Percentiles rank a stretch among this genome's conserved stretches.
phyloP scores from a whole-genome alignment of 345 rosid species.

The Erysimum cheiranthoides region DNA sequence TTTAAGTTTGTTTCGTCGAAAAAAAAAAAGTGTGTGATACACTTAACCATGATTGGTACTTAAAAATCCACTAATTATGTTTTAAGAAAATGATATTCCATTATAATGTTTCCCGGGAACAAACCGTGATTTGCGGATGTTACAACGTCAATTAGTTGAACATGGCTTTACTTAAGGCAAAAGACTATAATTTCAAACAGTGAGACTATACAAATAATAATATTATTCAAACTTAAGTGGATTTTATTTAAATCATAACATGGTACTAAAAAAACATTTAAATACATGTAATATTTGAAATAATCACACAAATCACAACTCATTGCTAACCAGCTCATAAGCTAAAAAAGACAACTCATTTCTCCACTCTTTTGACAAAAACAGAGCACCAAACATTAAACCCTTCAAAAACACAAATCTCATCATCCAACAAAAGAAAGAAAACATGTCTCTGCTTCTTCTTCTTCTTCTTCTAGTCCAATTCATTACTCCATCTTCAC shows the following conservation, averaged over 20 bases:
- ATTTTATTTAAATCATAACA: constrained; percentile 17
- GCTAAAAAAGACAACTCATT: constrained; percentile 42
- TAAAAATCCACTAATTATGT: constrained; percentile 26
- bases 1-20: too few species aligned
- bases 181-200: constrained; percentile 36
- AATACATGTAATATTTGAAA: constrained; percentile 3
- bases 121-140: constrained; percentile 50
- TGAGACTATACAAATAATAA: constrained; percentile 21
- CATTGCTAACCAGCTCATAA: constrained; percentile 48
- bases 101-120: constrained; percentile 40
- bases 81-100: constrained; percentile 34
- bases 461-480: constrained; percentile 43
- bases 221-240: constrained; percentile 1
- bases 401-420: constrained; percentile 43
- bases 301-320: constrained; percentile 34
- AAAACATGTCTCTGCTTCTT: constrained; percentile 52
- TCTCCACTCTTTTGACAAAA: constrained; percentile 47
- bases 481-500: constrained; percentile 28
- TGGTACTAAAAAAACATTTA: neutral
- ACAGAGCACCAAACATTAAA: constrained; percentile 46
- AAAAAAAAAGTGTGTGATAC: constrained; percentile 44
- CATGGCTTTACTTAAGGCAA: constrained; percentile 42
- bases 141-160: constrained; percentile 43
- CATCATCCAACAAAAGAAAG: neutral
- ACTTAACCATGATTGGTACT: constrained; percentile 46